Percentiles rank a stretch among this genome's conserved stretches.
Conservation (phyloP, 2,329 filamentous ascomycete genomes). For the Gyromitra esculenta region DNA sequence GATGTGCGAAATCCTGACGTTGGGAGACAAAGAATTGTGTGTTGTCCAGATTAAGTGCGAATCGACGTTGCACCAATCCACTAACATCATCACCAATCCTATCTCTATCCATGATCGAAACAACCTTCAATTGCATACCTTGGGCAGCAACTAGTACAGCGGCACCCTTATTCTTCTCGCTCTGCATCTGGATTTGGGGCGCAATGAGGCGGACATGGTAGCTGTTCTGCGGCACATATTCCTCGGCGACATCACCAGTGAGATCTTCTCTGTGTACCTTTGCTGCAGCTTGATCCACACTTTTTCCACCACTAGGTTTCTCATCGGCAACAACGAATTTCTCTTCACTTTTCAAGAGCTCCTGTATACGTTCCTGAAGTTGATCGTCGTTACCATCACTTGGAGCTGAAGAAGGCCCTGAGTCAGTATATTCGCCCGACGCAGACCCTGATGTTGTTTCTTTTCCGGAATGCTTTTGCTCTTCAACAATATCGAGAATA, state of each 20-base stretch:
- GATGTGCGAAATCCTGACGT: conserved; percentile 85
- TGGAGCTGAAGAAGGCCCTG: conserved; percentile 52
- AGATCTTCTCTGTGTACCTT: conserved; percentile 64
- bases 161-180: conserved; percentile 96
- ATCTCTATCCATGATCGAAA: conserved; percentile 98
- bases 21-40: conserved; percentile 98
- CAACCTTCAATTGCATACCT: conserved; percentile 96
- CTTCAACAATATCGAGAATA: conserved; percentile 95
- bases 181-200: conserved; percentile 96
- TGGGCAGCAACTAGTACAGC: conserved; percentile 97
- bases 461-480: conserved; percentile 64
- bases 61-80: conserved; percentile 91
- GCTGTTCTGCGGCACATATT: conserved; percentile 89
- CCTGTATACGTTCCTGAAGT: conserved; percentile 62
- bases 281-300: conserved; percentile 51
- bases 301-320: conserved; percentile 59
- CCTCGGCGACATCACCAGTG: conserved; percentile 79
- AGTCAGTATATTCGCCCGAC: conserved; percentile 52
- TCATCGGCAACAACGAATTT: conserved; percentile 80
- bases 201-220: conserved; percentile 96
- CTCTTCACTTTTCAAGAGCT: conserved; percentile 83
- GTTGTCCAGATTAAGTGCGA: conserved; percentile 95
- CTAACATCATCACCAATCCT: conserved; percentile 91
- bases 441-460: conserved; percentile 57
- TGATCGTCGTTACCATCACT: conserved; percentile 46